phyloP scores from a whole-genome alignment of 1,284 basidiomycete species.

The Melampsora larici-populina region DNA sequence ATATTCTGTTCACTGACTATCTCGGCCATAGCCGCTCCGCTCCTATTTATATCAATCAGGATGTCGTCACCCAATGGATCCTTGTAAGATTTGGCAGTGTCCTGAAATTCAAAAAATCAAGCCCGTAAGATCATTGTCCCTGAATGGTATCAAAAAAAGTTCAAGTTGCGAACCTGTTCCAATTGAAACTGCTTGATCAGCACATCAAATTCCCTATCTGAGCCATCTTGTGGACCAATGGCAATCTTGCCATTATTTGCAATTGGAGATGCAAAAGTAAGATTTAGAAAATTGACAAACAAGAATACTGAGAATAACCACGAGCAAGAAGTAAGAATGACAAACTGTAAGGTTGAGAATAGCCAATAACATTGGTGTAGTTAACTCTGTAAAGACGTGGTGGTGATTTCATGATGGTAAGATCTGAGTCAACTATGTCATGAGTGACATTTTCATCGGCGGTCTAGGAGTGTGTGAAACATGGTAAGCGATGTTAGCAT shows the following conservation, averaged over 20 bases:
- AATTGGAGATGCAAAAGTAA: slow-evolving; percentile 63
- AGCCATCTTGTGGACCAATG: slow-evolving; percentile 56
- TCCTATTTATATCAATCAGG: slow-evolving; percentile 82
- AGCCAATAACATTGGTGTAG: too few relatives aligned
- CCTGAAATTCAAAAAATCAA: slow-evolving; percentile 58
- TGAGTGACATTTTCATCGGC: too few relatives aligned
- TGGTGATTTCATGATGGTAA: too few relatives aligned
- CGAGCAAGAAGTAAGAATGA: slow-evolving; percentile 10
- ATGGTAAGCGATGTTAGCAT: too few relatives aligned
- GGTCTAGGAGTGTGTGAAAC: too few relatives aligned
- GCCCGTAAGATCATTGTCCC: neutral
- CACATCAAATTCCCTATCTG: slow-evolving; percentile 56
- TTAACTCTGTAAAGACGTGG: too few relatives aligned
- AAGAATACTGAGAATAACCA: neutral
- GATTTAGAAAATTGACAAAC: slow-evolving; percentile 40
- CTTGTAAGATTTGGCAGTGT: slow-evolving; percentile 86
- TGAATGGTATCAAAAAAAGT: neutral
- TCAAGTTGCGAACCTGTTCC: slow-evolving; percentile 67
- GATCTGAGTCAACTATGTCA: too few relatives aligned
- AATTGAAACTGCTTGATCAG: slow-evolving; percentile 90
- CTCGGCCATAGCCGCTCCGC: slow-evolving; percentile 85
- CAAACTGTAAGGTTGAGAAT: slow-evolving; percentile 84
- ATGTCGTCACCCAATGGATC: slow-evolving; percentile 61
- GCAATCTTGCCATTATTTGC: slow-evolving; percentile 67
- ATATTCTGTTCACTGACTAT: slow-evolving; percentile 94